A percentile compares a stretch with the other conserved stretches of the same genome.
Evolutionary conservation across 805 yeast genomes (phyloP).

Genomic region (Brettanomyces anomalus): DNA sequence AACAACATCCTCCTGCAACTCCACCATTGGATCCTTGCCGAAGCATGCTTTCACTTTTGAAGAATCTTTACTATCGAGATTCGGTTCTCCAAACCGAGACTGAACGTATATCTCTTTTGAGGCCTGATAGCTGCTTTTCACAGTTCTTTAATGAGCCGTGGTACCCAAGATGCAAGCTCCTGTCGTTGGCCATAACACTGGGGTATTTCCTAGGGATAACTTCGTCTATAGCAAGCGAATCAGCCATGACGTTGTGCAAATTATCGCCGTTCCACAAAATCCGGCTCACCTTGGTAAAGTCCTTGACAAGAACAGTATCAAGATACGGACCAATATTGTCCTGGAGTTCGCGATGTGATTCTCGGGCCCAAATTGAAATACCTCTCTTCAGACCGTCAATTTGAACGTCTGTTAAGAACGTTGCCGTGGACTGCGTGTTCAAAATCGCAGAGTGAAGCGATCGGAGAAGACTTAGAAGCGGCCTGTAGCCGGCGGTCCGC

Average conservation of each 20-base stretch:
- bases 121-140: conserved; percentile 5
- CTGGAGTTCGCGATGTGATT: conserved; percentile 27
- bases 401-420: not conserved
- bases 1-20: conserved; percentile 9
- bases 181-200: conserved; percentile 1
- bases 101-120: conserved; percentile 25
- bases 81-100: conserved; percentile 9
- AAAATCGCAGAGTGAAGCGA: conserved; percentile 20
- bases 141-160: conserved; percentile 24
- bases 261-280: conserved; percentile 26
- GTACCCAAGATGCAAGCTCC: conserved; percentile 11
- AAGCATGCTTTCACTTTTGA: not conserved
- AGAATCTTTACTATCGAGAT: not conserved
- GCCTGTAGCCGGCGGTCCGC: conserved; percentile 24
- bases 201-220: conserved; percentile 4
- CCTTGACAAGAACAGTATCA: conserved; percentile 17
- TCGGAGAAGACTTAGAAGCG: conserved; percentile 16
- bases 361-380: conserved; percentile 25
- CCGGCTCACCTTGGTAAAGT: conserved; percentile 22
- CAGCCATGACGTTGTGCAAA: conserved; percentile 21
- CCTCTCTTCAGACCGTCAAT: not conserved
- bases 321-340: conserved; percentile 23
- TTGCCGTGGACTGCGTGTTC: too few relatives aligned
- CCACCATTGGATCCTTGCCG: conserved; percentile 10
- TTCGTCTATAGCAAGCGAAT: conserved; percentile 16